These are phyloP conservation scores for Triglochin maritima DNA, from an alignment of 106 monocot species.

Conservation along the genomic window DNA sequence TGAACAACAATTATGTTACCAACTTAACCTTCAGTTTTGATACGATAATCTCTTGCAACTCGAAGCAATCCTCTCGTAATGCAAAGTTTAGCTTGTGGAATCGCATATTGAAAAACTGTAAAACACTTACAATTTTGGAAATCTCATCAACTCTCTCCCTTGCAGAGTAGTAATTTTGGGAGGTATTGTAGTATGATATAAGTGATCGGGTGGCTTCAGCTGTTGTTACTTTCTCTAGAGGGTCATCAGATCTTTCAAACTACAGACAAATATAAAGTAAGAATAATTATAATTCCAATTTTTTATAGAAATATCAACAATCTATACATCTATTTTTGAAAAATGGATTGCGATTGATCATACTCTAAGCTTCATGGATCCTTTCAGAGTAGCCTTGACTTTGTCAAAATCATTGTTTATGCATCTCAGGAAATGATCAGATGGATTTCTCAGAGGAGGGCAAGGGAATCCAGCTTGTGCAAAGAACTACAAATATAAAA, in stretches of 20 bases:
- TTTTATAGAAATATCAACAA: too few relatives aligned
- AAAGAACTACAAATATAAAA: conserved; percentile 42
- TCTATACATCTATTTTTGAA: not conserved
- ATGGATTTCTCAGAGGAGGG: conserved; percentile 40
- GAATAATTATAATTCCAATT: too few relatives aligned
- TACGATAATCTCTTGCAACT: not conserved
- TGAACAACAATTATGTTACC: conserved; percentile 13
- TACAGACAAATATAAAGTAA: conserved; percentile 6
- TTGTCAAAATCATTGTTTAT: conserved; percentile 3
- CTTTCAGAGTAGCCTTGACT: conserved; percentile 12
- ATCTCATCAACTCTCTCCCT: conserved; percentile 60
- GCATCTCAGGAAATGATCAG: conserved; percentile 1
- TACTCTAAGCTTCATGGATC: conserved; percentile 16
- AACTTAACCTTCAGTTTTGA: too few relatives aligned
- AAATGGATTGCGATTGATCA: not conserved
- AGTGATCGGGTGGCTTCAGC: conserved; percentile 60
- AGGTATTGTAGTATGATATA: conserved; percentile 37
- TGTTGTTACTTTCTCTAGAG: conserved; percentile 72
- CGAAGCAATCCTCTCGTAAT: not conserved
- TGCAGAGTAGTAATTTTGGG: conserved; percentile 37
- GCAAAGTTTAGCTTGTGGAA: not conserved
- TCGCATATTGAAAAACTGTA: not conserved
- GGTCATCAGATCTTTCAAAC: conserved; percentile 75
- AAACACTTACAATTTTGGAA: conserved; percentile 43
- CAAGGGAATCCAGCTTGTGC: conserved; percentile 66